Conservation (phyloP, 805 yeast genomes). For the Yamadazyma nakazawae region DNA sequence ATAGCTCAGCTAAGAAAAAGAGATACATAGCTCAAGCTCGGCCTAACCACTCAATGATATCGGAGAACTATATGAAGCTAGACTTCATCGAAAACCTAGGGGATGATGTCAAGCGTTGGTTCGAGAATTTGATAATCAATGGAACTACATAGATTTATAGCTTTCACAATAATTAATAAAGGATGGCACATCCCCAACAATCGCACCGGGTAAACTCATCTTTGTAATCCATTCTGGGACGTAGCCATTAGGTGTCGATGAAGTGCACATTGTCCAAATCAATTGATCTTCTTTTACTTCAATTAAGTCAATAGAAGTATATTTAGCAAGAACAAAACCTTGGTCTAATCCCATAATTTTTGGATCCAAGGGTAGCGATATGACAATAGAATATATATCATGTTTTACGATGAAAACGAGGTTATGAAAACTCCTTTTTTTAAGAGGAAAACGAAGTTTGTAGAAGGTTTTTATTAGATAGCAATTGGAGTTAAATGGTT, state of each 20-base stretch:
- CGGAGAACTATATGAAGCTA: constrained; percentile 15
- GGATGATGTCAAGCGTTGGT: constrained; percentile 41
- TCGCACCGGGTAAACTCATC: constrained; percentile 27
- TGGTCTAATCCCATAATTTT: constrained; percentile 12
- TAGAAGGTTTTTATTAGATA: constrained; percentile 33
- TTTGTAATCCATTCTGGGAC: constrained; percentile 36
- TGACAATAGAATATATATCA: constrained; percentile 24
- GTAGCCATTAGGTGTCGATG: constrained; percentile 38
- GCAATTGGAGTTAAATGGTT: constrained; percentile 16
- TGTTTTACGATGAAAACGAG: constrained; percentile 27
- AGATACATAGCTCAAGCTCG: background rate
- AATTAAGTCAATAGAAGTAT: constrained; percentile 36
- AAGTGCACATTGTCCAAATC: constrained; percentile 39
- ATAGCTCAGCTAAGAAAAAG: constrained; percentile 15
- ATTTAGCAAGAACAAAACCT: constrained; percentile 27
- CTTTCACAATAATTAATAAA: constrained; percentile 29
- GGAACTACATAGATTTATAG: constrained; percentile 17
- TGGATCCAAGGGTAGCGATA: constrained; percentile 34
- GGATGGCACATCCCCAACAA: constrained; percentile 40
- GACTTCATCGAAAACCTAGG: constrained; percentile 42
- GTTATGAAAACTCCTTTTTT: constrained; percentile 34
- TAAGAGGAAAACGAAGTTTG: constrained; percentile 35
- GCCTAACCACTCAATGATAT: constrained; percentile 4
- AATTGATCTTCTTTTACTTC: constrained; percentile 20
- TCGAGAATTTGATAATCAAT: constrained; percentile 24